phyloP scores from a whole-genome alignment of 495 filamentous ascomycete species.

The Podospora pseudocomata region DNA sequence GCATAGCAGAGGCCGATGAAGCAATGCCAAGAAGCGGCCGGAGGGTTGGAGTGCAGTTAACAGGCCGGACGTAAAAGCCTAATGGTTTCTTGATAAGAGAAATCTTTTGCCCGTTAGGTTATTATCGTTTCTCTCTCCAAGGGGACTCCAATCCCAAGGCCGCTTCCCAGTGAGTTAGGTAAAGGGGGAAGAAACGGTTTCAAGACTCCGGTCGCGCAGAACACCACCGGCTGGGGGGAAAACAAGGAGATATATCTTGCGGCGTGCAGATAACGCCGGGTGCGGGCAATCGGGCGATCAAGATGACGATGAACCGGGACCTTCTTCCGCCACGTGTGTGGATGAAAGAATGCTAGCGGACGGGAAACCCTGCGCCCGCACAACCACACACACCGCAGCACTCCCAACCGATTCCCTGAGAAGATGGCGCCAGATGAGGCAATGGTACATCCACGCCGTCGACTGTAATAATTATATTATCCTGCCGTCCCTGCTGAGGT shows the following conservation, averaged over 20 bases:
- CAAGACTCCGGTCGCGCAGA: constrained; percentile 1
- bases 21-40: constrained; percentile 29
- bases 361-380: constrained; percentile 9
- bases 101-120: neutral
- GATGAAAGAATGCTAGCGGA: constrained; percentile 13
- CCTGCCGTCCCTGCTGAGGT: neutral
- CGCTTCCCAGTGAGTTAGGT: neutral
- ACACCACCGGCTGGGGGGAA: neutral
- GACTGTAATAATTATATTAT: neutral
- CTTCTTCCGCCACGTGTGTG: constrained; percentile 22
- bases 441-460: neutral
- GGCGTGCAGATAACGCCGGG: constrained; percentile 3
- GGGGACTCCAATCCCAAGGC: neutral
- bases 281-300: neutral
- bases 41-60: constrained; percentile 13
- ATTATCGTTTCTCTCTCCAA: neutral
- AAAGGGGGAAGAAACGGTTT: neutral
- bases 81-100: constrained; percentile 7
- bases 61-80: constrained; percentile 17
- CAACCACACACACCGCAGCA: neutral
- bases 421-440: constrained; percentile 21
- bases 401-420: neutral
- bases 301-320: constrained; percentile 12
- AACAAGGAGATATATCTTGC: neutral
- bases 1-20: constrained; percentile 22